Evolutionary conservation across 2,329 filamentous ascomycete species (phyloP).

Genomic region (Xylaria sp.): DNA sequence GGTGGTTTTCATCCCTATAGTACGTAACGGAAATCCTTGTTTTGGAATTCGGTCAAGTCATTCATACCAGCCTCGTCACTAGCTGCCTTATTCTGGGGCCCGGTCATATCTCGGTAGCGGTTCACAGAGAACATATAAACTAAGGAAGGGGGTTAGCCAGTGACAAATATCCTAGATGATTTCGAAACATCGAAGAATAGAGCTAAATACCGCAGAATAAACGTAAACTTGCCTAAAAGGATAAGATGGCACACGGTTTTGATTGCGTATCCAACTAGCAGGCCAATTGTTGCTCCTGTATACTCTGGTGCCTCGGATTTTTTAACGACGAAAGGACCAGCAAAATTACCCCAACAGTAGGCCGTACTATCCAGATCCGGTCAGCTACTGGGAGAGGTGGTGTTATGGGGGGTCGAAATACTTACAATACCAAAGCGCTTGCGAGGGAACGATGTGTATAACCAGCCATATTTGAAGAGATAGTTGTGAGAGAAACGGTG

Average conservation of each 20-base stretch:
- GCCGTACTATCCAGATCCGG: conserved; percentile 44
- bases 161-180: neutral
- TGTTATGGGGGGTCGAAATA: neutral
- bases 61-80: conserved; percentile 55
- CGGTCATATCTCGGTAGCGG: conserved; percentile 49
- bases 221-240: conserved; percentile 3
- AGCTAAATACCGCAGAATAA: neutral
- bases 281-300: conserved; percentile 51
- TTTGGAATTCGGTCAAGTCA: conserved; percentile 55
- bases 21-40: conserved; percentile 56
- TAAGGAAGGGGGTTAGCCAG: neutral
- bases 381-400: neutral
- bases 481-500: conserved; percentile 50
- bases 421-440: conserved; percentile 50
- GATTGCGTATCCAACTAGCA: conserved; percentile 54
- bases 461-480: conserved; percentile 53
- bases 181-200: neutral
- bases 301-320: conserved; percentile 49
- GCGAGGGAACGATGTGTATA: conserved; percentile 52
- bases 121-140: conserved; percentile 5
- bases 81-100: conserved; percentile 48
- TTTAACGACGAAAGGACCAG: conserved; percentile 53
- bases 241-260: neutral
- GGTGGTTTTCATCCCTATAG: neutral
- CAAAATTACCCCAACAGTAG: conserved; percentile 54